Base-by-base conservation (phyloP, 768 basidiomycete genomes). In the Hygrocybe coccinea region DNA sequence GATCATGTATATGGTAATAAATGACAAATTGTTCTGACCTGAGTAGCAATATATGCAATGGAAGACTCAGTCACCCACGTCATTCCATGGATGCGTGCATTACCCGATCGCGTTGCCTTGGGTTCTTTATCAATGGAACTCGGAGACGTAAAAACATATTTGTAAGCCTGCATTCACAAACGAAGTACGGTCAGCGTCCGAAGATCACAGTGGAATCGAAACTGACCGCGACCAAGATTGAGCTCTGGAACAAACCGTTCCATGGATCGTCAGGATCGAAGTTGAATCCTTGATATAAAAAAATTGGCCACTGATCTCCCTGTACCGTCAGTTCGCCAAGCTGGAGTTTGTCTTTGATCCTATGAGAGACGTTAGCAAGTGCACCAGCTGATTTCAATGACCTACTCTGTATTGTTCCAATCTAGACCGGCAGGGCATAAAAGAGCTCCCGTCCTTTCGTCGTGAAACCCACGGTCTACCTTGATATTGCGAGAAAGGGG, bases 401-500 rank as follows among this genome's bases (percentile, higher is more conserved):
- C 39, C 14, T 29, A 53, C 52, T 53, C 39, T 5, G 14, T 15
- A 53, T 53, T 33, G 14, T 6, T 9, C 52, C 52, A 53, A 44
- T 53, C 52, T 17, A 46, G 15, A n/a, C 44, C 34, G 5, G 50
- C 24, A n/a, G 50, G 50, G 19, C 34, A 35, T 17, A 51, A 24
- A 6, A 51, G 21, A 24, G 17, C n/a, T 5, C 50, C 35, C 5
- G 34, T 51, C 7, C 50, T 22, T 43, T 48, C 58, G 50, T 56
- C 54, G 39, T 56, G 52, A 48, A 60, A 60, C 33, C 57, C 58
- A 11, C 52, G 48, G 38, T 57, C 43, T 19, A 43, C 10, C 48
- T 63, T 63, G 22, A 58, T 39, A 46, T 62, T 60, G 9, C 55
- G 50, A 11, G 25, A 60, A 22, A 44, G 54, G 51, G 15, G 62